These are phyloP conservation scores for Rhazya stricta DNA, from an alignment of 257 asterid genomes.

Conservation along the genomic window DNA sequence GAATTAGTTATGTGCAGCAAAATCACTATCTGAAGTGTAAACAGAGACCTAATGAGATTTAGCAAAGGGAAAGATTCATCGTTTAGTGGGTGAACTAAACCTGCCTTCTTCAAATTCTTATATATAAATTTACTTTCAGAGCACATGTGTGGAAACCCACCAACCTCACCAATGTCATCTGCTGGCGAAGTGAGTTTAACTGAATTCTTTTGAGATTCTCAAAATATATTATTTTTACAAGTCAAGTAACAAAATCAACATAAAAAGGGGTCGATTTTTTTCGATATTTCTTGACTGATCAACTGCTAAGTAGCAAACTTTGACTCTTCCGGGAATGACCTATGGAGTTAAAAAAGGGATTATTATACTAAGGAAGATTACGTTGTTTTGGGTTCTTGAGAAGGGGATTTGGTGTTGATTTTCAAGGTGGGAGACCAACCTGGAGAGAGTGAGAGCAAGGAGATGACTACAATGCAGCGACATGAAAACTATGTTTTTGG, in stretches of 20 bases:
- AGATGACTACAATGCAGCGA: conserved; percentile 14
- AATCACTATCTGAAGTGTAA: background rate
- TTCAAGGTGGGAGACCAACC: conserved; percentile 43
- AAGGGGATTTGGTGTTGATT: conserved; percentile 25
- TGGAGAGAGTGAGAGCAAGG: conserved; percentile 1
- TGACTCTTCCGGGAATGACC: background rate
- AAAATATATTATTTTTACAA: conserved; percentile 5
- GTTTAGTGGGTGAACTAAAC: conserved; percentile 72
- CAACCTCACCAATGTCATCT: conserved; percentile 42
- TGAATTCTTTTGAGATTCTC: conserved; percentile 23
- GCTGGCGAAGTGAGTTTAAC: conserved; percentile 41
- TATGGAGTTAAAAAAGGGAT: background rate
- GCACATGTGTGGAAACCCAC: conserved; percentile 22
- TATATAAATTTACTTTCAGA: background rate
- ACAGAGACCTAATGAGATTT: conserved; percentile 7
- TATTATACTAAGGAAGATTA: background rate
- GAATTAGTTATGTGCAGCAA: conserved; percentile 15
- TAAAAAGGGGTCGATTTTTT: conserved; percentile 1
- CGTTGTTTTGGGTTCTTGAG: background rate
- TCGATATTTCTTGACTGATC: conserved; percentile 14
- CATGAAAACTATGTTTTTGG: conserved; percentile 6
- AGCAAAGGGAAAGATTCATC: background rate
- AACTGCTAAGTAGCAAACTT: conserved; percentile 19
- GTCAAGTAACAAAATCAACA: conserved; percentile 6
- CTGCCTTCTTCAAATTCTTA: conserved; percentile 2